Evolutionary conservation across 2,329 filamentous ascomycete genomes (phyloP).

Genomic region (Alternaria solani): DNA sequence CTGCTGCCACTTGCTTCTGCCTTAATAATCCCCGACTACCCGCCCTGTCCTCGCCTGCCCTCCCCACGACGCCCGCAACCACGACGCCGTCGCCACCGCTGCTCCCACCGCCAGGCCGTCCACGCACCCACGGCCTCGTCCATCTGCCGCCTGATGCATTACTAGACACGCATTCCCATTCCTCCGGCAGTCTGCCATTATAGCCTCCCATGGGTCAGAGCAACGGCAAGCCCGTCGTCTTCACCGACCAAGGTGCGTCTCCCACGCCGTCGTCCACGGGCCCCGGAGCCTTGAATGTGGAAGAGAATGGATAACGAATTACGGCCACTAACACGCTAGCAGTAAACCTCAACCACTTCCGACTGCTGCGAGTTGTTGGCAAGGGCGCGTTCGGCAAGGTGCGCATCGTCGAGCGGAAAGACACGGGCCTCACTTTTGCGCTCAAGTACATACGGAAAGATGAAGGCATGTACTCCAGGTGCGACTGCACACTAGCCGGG

Average conservation of each 20-base stretch:
- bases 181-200: constrained; percentile 35
- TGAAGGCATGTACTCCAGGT: constrained; percentile 72
- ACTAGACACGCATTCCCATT: constrained; percentile 22
- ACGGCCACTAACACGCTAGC: constrained; percentile 24
- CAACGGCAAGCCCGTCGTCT: constrained; percentile 90
- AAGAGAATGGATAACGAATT: constrained; percentile 3
- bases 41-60: constrained; percentile 4
- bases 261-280: neutral
- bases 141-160: constrained; percentile 35
- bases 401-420: constrained; percentile 96
- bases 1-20: constrained; percentile 9
- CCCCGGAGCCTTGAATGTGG: neutral
- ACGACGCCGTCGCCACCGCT: constrained; percentile 9
- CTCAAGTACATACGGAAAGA: constrained; percentile 99
- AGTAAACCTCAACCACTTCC: constrained; percentile 99
- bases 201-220: constrained; percentile 81
- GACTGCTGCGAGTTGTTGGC: constrained; percentile 91
- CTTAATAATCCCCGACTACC: constrained; percentile 16
- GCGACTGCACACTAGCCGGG: constrained; percentile 15
- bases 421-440: constrained; percentile 91
- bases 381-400: constrained; percentile 99
- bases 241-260: constrained; percentile 87
- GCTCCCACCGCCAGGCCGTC: constrained; percentile 16
- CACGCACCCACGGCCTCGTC: constrained; percentile 2
- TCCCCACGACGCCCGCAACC: constrained; percentile 13